Conservation (phyloP, 495 filamentous ascomycete genomes). For the Chaetomidium leptoderma region DNA sequence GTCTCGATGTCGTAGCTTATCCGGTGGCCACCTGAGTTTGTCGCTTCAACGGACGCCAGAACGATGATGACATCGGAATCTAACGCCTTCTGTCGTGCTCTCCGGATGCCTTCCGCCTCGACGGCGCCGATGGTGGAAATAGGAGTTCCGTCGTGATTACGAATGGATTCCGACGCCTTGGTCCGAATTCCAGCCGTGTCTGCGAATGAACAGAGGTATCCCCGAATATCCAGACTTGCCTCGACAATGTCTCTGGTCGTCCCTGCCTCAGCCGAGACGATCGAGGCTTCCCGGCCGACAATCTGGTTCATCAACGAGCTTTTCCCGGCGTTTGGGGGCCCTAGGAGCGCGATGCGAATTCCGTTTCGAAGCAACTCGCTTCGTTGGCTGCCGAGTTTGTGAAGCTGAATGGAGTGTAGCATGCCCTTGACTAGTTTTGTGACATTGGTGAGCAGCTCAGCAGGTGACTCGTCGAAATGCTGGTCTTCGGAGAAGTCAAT, state of each 20-base stretch:
- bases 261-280: constrained; percentile 86
- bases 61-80: constrained; percentile 85
- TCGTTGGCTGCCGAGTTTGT: constrained; percentile 70
- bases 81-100: constrained; percentile 74
- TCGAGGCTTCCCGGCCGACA: constrained; percentile 90
- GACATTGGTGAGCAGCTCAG: constrained; percentile 64
- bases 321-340: constrained; percentile 92
- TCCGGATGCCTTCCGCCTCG: constrained; percentile 84
- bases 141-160: not conserved
- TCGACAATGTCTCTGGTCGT: constrained; percentile 94
- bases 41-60: constrained; percentile 63
- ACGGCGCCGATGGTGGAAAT: constrained; percentile 59
- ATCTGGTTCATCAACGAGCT: constrained; percentile 87
- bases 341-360: constrained; percentile 78
- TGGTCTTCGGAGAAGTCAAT: constrained; percentile 98
- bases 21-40: constrained; percentile 29
- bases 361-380: constrained; percentile 84
- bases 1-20: constrained; percentile 48
- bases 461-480: constrained; percentile 86
- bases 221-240: constrained; percentile 82
- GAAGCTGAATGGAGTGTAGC: constrained; percentile 55
- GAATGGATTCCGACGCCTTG: constrained; percentile 16
- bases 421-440: constrained; percentile 58
- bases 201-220: constrained; percentile 81
- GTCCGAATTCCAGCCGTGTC: constrained; percentile 84